phyloP scores from a whole-genome alignment of 352 stramenopile species.

The Pythium sukuiense region DNA sequence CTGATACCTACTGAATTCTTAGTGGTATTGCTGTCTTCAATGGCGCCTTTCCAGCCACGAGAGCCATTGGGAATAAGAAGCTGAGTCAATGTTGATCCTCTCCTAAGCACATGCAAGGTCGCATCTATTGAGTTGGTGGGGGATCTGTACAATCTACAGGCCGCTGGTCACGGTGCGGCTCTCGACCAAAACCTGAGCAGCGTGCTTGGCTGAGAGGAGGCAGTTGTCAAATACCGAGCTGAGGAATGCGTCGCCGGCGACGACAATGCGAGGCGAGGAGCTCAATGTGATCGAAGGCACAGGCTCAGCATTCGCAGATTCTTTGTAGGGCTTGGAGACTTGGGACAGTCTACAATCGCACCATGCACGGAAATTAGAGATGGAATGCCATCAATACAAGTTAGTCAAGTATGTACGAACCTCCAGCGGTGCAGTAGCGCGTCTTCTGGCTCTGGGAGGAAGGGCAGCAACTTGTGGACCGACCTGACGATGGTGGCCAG shows the following conservation, averaged over 20 bases:
- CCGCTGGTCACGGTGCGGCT: constrained; percentile 27
- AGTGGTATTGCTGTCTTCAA: background rate
- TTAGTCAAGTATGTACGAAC: constrained; percentile 26
- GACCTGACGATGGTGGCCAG: constrained; percentile 47
- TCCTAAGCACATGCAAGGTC: too few relatives aligned
- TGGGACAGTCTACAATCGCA: constrained; percentile 59
- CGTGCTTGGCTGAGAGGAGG: constrained; percentile 56
- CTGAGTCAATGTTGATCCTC: too few relatives aligned
- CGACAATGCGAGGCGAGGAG: constrained; percentile 50
- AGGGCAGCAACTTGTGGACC: constrained; percentile 54
- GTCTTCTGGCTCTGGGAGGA: constrained; percentile 47
- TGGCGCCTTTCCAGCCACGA: background rate
- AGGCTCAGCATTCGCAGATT: constrained; percentile 19
- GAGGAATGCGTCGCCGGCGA: constrained; percentile 67
- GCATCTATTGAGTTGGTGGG: too few relatives aligned
- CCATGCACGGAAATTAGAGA: background rate
- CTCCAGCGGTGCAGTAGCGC: constrained; percentile 64
- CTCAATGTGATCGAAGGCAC: constrained; percentile 41
- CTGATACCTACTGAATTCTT: background rate
- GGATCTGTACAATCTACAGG: constrained; percentile 28
- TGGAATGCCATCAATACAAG: background rate
- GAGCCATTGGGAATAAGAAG: background rate
- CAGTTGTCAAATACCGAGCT: constrained; percentile 77
- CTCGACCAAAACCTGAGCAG: constrained; percentile 14
- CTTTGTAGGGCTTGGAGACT: constrained; percentile 46